These are phyloP conservation scores for Adenanthera pavonina DNA, from an alignment of 306 rosid genomes.

Conservation along the genomic window DNA sequence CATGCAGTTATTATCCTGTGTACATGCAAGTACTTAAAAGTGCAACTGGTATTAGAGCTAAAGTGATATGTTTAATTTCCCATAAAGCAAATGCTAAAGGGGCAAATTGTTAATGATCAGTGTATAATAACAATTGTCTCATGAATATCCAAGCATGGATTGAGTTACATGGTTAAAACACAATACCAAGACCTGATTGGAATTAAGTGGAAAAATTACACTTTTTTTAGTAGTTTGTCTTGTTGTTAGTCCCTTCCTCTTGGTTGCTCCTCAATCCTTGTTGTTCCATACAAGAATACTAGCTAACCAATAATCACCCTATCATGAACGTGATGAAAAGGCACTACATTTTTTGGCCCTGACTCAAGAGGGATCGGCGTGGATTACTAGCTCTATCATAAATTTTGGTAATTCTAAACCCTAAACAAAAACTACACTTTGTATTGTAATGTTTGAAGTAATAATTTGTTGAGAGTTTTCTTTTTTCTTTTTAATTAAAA, in stretches of 20 bases:
- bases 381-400: too few species aligned
- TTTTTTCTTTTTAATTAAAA: too few species aligned
- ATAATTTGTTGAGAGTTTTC: constrained; percentile 1
- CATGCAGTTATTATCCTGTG: constrained; percentile 9
- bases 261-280: background rate
- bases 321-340: constrained; percentile 37
- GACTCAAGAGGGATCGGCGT: too few species aligned
- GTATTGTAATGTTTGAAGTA: constrained; percentile 26
- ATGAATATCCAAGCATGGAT: background rate
- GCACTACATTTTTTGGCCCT: background rate
- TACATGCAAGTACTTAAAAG: background rate
- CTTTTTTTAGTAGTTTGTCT: constrained; percentile 35
- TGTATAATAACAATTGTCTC: background rate
- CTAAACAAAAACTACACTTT: background rate
- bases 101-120: background rate
- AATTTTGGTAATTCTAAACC: too few species aligned
- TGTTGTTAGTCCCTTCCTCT: constrained; percentile 35
- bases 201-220: too few species aligned
- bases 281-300: constrained; percentile 37
- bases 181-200: too few species aligned
- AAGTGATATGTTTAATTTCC: background rate
- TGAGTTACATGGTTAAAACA: background rate
- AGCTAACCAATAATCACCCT: constrained; percentile 32
- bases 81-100: background rate
- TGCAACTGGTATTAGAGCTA: background rate